A percentile compares a stretch with the other conserved stretches of the same genome.
Evolutionary conservation across 2,329 filamentous ascomycete genomes (phyloP).

Genomic region (Ciborinia camelliae): DNA sequence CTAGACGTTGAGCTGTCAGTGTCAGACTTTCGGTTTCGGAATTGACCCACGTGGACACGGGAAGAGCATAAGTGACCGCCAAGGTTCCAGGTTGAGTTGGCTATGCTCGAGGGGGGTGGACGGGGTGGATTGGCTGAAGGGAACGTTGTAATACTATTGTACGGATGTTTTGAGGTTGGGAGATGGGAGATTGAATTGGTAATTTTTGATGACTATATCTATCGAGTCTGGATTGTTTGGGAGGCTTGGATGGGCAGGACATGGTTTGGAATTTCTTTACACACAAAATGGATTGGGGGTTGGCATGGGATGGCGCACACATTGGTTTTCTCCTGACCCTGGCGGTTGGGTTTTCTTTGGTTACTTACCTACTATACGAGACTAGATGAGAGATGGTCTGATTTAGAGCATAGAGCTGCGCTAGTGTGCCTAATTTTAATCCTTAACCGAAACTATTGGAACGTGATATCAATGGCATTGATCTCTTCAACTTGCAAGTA

Average conservation of each 20-base stretch:
- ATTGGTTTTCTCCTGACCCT: constrained; percentile 9
- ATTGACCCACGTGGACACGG: not conserved
- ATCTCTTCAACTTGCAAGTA: not conserved
- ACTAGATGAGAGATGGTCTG: not conserved
- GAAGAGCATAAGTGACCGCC: not conserved
- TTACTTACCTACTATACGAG: not conserved
- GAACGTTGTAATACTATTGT: constrained; percentile 1
- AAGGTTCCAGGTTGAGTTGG: not conserved
- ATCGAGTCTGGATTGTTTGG: not conserved
- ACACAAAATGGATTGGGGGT: constrained; percentile 9
- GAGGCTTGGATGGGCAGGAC: not conserved
- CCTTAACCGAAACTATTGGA: not conserved
- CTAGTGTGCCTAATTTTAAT: constrained; percentile 7
- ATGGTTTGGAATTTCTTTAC: not conserved
- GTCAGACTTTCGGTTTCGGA: not conserved
- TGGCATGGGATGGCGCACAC: constrained; percentile 20
- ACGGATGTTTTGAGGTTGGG: not conserved
- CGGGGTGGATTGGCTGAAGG: not conserved
- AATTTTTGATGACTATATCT: constrained; percentile 4
- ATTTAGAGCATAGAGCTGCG: constrained; percentile 14
- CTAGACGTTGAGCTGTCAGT: constrained; percentile 31
- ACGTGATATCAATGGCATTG: not conserved
- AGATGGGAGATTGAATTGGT: not conserved
- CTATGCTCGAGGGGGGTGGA: too few relatives aligned
- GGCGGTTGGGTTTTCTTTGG: constrained; percentile 8